Conservation (phyloP, 2,329 filamentous ascomycete species). For the Onygenales sp. region DNA sequence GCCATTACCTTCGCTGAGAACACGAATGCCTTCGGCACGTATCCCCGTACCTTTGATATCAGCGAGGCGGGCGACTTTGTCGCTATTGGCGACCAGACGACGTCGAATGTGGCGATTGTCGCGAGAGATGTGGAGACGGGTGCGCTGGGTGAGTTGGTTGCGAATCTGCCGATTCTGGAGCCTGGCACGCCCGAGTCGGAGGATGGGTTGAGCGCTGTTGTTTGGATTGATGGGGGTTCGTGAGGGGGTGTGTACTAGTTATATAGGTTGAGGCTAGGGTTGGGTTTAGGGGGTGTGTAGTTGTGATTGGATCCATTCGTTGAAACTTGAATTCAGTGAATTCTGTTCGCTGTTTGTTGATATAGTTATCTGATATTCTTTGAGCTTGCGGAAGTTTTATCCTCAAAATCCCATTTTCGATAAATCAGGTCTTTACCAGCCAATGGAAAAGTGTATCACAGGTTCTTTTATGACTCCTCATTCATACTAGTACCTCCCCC, state of each 20-base stretch:
- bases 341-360: too few species aligned
- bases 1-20: slow-evolving; percentile 46
- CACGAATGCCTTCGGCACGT: slow-evolving; percentile 50
- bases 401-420: too few species aligned
- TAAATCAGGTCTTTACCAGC: too few species aligned
- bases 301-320: too few species aligned
- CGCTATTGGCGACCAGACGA: slow-evolving; percentile 52
- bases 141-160: slow-evolving; percentile 38
- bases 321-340: too few species aligned
- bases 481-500: too few species aligned
- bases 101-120: slow-evolving; percentile 49
- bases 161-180: slow-evolving; percentile 31
- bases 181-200: slow-evolving; percentile 35
- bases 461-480: too few species aligned
- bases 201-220: slow-evolving; percentile 40
- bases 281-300: too few species aligned
- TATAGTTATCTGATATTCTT: too few species aligned
- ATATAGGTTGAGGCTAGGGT: background rate
- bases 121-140: slow-evolving; percentile 49
- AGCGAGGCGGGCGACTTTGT: slow-evolving; percentile 52
- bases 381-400: too few species aligned
- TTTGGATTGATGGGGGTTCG: slow-evolving; percentile 17
- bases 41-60: slow-evolving; percentile 55
- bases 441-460: too few species aligned
- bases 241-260: background rate